Percentiles rank a stretch among this genome's conserved stretches.
Conservation (phyloP, 805 yeast species). For the Pichia kluyveri region DNA sequence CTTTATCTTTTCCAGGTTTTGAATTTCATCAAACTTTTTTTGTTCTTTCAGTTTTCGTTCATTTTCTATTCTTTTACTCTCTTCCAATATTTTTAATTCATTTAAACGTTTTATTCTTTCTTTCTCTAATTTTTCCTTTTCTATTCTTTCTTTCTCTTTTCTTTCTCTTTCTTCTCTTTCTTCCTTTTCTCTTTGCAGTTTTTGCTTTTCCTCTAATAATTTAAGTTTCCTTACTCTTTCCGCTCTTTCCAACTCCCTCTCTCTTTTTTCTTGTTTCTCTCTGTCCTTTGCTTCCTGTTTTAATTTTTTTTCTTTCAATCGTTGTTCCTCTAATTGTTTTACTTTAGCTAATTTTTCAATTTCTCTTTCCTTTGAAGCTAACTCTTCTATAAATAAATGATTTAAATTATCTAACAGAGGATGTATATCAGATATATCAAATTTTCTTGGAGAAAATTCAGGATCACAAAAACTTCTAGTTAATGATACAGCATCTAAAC, state of each 20-base stretch:
- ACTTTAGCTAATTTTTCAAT: too few species aligned
- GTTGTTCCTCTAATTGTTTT: too few species aligned
- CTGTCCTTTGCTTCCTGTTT: background rate
- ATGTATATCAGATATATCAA: constrained; percentile 22
- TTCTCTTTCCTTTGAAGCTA: background rate
- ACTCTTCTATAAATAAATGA: background rate
- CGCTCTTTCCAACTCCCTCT: background rate
- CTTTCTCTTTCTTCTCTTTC: background rate
- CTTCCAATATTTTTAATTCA: background rate
- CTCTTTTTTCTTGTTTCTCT: background rate
- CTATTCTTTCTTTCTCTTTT: background rate
- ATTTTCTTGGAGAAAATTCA: constrained; percentile 15
- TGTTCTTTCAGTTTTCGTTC: background rate
- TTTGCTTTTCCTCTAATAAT: background rate
- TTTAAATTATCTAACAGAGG: constrained; percentile 19
- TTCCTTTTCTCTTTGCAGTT: background rate
- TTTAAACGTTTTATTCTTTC: background rate
- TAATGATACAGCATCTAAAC: constrained; percentile 15
- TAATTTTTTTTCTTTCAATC: background rate
- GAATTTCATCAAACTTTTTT: background rate
- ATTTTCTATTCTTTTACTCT: background rate
- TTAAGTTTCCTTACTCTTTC: background rate
- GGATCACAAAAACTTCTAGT: constrained; percentile 17
- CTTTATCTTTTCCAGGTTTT: background rate
- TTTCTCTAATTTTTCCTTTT: background rate